Conservation (phyloP, 2,329 filamentous ascomycete species). For the Fusarium longipes region DNA sequence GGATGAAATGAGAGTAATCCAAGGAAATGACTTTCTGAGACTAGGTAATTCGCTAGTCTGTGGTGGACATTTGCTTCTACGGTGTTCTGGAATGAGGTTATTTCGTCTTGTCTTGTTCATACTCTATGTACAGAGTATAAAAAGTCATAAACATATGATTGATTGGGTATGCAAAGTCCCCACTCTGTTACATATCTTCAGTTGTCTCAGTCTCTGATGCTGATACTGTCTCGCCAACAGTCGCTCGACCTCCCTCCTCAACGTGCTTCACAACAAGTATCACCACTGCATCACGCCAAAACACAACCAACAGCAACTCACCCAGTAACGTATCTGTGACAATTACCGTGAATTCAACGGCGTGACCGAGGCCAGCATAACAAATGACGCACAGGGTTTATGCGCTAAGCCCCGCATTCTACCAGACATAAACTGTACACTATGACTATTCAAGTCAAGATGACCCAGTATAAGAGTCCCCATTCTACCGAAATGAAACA, state of each 20-base stretch:
- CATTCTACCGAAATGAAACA: conserved; percentile 21
- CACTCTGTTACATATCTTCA: neutral
- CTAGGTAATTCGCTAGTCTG: neutral
- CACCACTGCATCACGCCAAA: neutral
- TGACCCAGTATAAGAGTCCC: neutral
- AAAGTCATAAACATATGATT: too few species aligned
- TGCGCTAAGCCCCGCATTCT: conserved; percentile 11
- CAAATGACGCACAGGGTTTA: conserved; percentile 11
- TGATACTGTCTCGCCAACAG: too few species aligned
- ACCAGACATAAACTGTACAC: neutral
- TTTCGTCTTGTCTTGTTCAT: neutral
- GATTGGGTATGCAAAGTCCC: neutral
- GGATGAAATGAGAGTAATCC: neutral
- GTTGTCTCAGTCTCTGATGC: neutral
- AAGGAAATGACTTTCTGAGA: neutral
- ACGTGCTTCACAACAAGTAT: neutral
- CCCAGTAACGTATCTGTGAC: neutral
- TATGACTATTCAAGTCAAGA: neutral
- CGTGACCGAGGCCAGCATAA: conserved; percentile 6
- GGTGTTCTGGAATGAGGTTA: neutral
- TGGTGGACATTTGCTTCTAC: neutral
- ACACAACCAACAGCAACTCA: neutral
- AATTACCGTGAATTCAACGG: neutral
- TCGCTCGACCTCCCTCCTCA: too few species aligned
- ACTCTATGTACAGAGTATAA: too few species aligned